Evolutionary conservation across 106 monocot species (phyloP).

Genomic region (Hemerocallis citrina): DNA sequence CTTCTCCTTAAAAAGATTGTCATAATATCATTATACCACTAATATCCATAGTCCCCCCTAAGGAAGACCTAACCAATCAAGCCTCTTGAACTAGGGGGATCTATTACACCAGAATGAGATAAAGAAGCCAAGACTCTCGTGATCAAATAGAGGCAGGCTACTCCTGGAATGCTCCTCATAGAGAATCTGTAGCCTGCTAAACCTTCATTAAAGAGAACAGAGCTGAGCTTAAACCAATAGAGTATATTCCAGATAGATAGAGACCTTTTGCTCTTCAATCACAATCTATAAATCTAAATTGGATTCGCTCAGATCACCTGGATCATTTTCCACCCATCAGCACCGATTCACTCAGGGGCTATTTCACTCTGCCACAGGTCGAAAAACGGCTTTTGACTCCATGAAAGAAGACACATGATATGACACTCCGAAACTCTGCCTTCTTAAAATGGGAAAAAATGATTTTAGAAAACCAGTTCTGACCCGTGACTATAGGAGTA

Average conservation of each 20-base stretch:
- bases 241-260: neutral
- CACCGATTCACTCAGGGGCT: neutral
- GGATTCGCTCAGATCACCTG: neutral
- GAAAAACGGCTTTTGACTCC: too few relatives aligned
- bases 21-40: conserved; percentile 1
- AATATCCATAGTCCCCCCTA: neutral
- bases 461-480: too few relatives aligned
- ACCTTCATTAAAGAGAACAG: conserved; percentile 7
- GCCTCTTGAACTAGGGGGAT: neutral
- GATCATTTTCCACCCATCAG: conserved; percentile 4
- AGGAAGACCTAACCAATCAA: conserved; percentile 2
- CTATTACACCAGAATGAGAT: conserved; percentile 5
- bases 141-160: conserved; percentile 12
- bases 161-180: conserved; percentile 8
- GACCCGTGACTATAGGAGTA: too few relatives aligned
- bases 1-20: conserved; percentile 5
- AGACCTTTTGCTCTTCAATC: conserved; percentile 4
- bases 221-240: conserved; percentile 3
- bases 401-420: too few relatives aligned
- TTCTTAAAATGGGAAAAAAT: too few relatives aligned
- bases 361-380: too few relatives aligned
- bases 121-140: conserved; percentile 2
- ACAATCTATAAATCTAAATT: conserved; percentile 1
- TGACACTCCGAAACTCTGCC: too few relatives aligned
- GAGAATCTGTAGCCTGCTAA: conserved; percentile 8